Evolutionary conservation across 2,329 filamentous ascomycete genomes (phyloP).

Genomic region (Parastagonospora nodorum): DNA sequence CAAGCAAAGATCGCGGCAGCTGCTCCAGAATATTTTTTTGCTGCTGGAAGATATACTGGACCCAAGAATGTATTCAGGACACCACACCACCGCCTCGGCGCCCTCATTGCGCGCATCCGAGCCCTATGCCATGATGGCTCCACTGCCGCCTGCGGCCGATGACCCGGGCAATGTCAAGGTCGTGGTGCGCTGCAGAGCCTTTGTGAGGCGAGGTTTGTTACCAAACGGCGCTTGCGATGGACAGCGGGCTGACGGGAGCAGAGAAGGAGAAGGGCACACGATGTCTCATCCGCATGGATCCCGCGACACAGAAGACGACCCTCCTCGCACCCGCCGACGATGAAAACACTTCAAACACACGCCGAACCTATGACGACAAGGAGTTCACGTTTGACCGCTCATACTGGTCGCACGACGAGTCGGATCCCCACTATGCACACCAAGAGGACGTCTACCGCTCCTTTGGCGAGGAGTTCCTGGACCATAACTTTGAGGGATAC

Average conservation of each 20-base stretch:
- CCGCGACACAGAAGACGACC: slow-evolving; percentile 80
- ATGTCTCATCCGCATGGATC: slow-evolving; percentile 93
- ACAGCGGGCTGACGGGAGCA: slow-evolving; percentile 50
- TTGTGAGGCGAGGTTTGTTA: slow-evolving; percentile 51
- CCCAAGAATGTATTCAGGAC: slow-evolving; percentile 33
- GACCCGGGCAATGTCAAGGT: slow-evolving; percentile 58
- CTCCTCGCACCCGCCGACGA: slow-evolving; percentile 71
- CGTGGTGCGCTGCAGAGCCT: slow-evolving; percentile 55
- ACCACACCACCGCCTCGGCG: slow-evolving; percentile 48
- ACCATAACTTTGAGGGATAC: slow-evolving; percentile 99
- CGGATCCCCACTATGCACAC: slow-evolving; percentile 83
- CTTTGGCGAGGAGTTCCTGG: slow-evolving; percentile 93
- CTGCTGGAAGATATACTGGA: slow-evolving; percentile 35
- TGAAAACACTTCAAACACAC: slow-evolving; percentile 60
- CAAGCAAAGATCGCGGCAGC: slow-evolving; percentile 33
- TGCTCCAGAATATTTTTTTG: slow-evolving; percentile 24
- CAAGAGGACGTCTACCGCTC: slow-evolving; percentile 95
- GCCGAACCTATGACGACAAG: slow-evolving; percentile 83
- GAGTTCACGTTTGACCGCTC: slow-evolving; percentile 96
- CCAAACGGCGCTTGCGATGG: not conserved
- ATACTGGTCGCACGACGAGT: slow-evolving; percentile 89
- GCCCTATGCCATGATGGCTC: slow-evolving; percentile 37
- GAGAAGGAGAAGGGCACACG: slow-evolving; percentile 79
- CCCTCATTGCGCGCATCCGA: slow-evolving; percentile 52
- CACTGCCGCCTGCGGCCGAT: slow-evolving; percentile 42